Evolutionary conservation across 345 rosid genomes (phyloP), one percentile per base, ranked within the genome.

Genomic region (Bruguiera gymnorhiza): DNA sequence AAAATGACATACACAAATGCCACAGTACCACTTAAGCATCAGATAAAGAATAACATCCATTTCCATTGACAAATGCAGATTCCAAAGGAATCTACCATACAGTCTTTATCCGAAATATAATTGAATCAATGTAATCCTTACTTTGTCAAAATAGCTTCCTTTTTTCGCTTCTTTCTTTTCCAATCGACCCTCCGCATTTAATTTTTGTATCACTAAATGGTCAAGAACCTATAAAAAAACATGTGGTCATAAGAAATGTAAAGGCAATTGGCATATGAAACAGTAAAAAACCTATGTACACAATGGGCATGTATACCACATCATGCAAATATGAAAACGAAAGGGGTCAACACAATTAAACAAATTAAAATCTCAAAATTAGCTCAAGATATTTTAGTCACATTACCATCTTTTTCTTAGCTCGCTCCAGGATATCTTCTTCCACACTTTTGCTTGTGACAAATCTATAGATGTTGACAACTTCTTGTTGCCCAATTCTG

Each of bases 381-480:
- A 23, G n/a, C 48, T 63, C 30, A 65, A 23, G 53, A 69, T 36
- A 9, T 27, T 31, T 62, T 18, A 32, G 6, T 62, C 48, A 32
- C 70, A 62, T 26, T 83, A 96, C 99, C 99, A 92, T 96, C 86
- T 96, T 96, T 81, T 93, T 89, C 81, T 96, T 96, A 27, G 99
- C 99, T 66, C 99, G 86, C 83, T 96, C 99, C 75, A 96, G 84
- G 73, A 96, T 96, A 73, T 96, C 97, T 79, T 96, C 99, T 86
- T 96, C 99, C 1, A 96, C 97, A 81, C 99, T 96, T 82, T 89
- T 96, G 89, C 97, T 92, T 29, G 96, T 96, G 74, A 92, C 98
- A 88, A 96, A 96, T 80, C 99, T 87, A 81, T 96, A 96, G 63
- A 96, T 92, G 78, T 96, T 96, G 50, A 96, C 99, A 55, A 96